Percentiles rank a stretch among this genome's conserved stretches.
phyloP scores from a whole-genome alignment of 2,329 filamentous ascomycete species.

The Neurospora sp. region DNA sequence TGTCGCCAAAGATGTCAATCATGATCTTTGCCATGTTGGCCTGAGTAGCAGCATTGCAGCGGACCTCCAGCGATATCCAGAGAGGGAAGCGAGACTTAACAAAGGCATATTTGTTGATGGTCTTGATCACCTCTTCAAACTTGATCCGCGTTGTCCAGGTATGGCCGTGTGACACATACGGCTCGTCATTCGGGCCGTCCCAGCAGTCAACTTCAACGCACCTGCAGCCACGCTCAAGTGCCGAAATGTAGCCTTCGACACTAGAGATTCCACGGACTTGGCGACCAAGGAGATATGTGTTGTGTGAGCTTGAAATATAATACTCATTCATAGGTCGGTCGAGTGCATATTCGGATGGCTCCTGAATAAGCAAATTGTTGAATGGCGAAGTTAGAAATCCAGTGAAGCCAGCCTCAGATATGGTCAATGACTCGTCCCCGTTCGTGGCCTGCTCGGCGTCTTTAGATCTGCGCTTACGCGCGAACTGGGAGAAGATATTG shows the following conservation, averaged over 20 bases:
- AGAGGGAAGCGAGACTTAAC: constrained; percentile 77
- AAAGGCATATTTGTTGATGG: constrained; percentile 93
- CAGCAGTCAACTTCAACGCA: constrained; percentile 98
- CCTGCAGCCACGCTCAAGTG: constrained; percentile 79
- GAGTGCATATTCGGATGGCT: constrained; percentile 53
- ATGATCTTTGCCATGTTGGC: constrained; percentile 83
- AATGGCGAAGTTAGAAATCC: constrained; percentile 65
- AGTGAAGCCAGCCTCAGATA: constrained; percentile 72
- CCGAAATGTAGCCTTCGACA: constrained; percentile 87
- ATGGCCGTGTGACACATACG: constrained; percentile 82
- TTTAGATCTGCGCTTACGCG: constrained; percentile 46
- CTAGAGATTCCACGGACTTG: constrained; percentile 87
- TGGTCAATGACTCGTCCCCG: constrained; percentile 40
- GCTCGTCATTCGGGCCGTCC: constrained; percentile 82
- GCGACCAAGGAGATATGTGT: constrained; percentile 88
- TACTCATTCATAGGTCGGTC: constrained; percentile 91
- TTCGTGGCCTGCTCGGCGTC: constrained; percentile 26
- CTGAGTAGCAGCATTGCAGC: constrained; percentile 79
- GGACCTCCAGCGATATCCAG: constrained; percentile 91
- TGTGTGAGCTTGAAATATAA: constrained; percentile 97
- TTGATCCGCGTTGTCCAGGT: constrained; percentile 82
- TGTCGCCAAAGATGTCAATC: constrained; percentile 71
- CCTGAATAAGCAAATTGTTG: constrained; percentile 57
- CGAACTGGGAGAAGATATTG: constrained; percentile 59
- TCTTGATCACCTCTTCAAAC: constrained; percentile 84